Conservation (phyloP, 163 green algal genomes). For the Scenedesmus sp. region DNA sequence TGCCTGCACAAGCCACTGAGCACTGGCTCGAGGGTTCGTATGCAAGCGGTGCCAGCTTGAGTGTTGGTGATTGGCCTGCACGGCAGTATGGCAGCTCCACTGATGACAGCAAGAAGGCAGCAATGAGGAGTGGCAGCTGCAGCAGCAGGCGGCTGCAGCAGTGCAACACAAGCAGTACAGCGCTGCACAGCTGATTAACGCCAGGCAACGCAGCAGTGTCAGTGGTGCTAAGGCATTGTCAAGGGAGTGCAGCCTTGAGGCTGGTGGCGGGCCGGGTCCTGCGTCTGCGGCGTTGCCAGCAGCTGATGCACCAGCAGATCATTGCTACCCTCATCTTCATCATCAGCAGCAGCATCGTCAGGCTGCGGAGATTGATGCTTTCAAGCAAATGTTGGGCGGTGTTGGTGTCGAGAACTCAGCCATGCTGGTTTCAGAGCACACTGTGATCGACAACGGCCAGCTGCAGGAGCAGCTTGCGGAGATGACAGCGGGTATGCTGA, state of each 20-base stretch:
- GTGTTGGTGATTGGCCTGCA: background rate
- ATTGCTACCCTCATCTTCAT: background rate
- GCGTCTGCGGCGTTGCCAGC: background rate
- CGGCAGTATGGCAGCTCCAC: background rate
- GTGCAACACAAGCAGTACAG: slow-evolving; percentile 32
- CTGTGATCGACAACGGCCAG: background rate
- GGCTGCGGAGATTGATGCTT: background rate
- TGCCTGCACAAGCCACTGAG: background rate
- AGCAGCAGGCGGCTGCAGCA: background rate
- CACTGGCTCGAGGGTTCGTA: background rate
- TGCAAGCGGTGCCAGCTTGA: background rate
- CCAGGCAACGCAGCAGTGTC: background rate
- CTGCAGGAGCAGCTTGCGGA: background rate
- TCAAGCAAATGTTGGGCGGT: background rate
- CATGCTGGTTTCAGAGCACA: background rate
- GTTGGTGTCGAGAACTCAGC: background rate
- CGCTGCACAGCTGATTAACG: slow-evolving; percentile 35
- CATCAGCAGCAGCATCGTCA: background rate
- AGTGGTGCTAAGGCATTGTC: background rate
- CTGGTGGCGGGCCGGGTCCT: background rate
- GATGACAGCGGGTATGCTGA: background rate
- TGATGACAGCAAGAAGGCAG: background rate
- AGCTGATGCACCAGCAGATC: background rate
- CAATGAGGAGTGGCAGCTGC: background rate
- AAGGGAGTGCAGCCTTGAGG: background rate